Conservation (phyloP, 169 alveolate genomes). For the Ophryocystis elektroscirrha region DNA sequence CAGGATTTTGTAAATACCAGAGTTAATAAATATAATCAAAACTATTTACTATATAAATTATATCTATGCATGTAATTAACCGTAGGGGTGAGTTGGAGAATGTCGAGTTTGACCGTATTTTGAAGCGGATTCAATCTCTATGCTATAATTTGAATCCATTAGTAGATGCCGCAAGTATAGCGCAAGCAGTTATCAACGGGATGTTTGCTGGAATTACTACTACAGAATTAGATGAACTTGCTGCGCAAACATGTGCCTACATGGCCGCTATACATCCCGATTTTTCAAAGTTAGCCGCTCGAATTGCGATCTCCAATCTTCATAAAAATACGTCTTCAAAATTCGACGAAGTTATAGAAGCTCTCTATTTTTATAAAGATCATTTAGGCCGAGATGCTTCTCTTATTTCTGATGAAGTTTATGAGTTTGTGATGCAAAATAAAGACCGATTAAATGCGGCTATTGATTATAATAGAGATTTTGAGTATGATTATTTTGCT, state of each 20-base stretch:
- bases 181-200: slow-evolving; percentile 14
- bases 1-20: too few species aligned
- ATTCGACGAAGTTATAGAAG: slow-evolving; percentile 48
- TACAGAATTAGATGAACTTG: slow-evolving; percentile 65
- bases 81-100: slow-evolving; percentile 20
- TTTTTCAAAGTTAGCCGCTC: slow-evolving; percentile 85
- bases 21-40: too few species aligned
- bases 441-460: slow-evolving; percentile 56
- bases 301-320: slow-evolving; percentile 74
- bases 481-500: slow-evolving; percentile 85
- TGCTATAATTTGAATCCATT: slow-evolving; percentile 10
- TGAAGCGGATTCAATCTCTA: slow-evolving; percentile 9
- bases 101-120: slow-evolving; percentile 26
- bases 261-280: slow-evolving; percentile 93
- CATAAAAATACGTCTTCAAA: slow-evolving; percentile 69
- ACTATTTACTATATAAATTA: too few species aligned
- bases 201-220: slow-evolving; percentile 22
- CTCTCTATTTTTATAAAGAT: slow-evolving; percentile 46
- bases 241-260: slow-evolving; percentile 96
- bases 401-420: slow-evolving; percentile 63
- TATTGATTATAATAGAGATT: slow-evolving; percentile 70
- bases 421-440: slow-evolving; percentile 51
- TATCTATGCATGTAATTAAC: slow-evolving; percentile 30
- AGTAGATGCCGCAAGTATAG: slow-evolving; percentile 9
- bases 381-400: slow-evolving; percentile 65